Evolutionary conservation across 1,139 yeast genomes (phyloP).

Genomic region (Pichia inconspicua): DNA sequence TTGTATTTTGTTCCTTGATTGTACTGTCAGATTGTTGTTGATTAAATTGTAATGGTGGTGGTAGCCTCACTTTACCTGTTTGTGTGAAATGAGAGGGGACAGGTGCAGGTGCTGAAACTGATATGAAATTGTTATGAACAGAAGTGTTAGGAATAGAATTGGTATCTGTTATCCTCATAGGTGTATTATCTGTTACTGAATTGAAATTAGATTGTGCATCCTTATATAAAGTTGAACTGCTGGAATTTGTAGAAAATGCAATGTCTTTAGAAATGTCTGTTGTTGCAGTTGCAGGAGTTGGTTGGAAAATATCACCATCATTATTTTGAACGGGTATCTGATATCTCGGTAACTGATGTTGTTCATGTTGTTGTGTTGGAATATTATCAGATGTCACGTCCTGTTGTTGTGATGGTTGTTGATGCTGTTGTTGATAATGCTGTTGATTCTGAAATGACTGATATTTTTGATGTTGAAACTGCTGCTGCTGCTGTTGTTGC

Average conservation of each 20-base stretch:
- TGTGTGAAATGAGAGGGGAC: neutral
- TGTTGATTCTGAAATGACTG: neutral
- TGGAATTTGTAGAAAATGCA: conserved; percentile 33
- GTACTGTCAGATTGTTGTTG: neutral
- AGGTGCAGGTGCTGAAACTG: conserved; percentile 12
- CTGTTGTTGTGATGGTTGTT: neutral
- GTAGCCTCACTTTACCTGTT: conserved; percentile 1
- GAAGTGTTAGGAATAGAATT: neutral
- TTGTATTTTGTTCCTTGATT: neutral
- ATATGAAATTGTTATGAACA: conserved; percentile 10
- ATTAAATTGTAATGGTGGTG: conserved; percentile 8
- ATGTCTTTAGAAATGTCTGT: conserved; percentile 41
- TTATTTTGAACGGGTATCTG: neutral
- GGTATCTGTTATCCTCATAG: neutral
- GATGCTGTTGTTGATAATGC: neutral
- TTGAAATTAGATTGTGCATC: conserved; percentile 22
- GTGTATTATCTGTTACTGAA: neutral
- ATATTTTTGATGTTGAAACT: conserved; percentile 15
- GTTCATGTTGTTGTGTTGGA: neutral
- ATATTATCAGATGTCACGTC: conserved; percentile 16
- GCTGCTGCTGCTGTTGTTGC: neutral
- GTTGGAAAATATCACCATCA: conserved; percentile 20
- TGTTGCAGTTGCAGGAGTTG: conserved; percentile 39
- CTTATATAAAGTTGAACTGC: conserved; percentile 28
- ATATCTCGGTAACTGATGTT: neutral